These are phyloP conservation scores for Skeletonema potamos DNA, from an alignment of 108 stramenopile genomes.

Conservation along the genomic window DNA sequence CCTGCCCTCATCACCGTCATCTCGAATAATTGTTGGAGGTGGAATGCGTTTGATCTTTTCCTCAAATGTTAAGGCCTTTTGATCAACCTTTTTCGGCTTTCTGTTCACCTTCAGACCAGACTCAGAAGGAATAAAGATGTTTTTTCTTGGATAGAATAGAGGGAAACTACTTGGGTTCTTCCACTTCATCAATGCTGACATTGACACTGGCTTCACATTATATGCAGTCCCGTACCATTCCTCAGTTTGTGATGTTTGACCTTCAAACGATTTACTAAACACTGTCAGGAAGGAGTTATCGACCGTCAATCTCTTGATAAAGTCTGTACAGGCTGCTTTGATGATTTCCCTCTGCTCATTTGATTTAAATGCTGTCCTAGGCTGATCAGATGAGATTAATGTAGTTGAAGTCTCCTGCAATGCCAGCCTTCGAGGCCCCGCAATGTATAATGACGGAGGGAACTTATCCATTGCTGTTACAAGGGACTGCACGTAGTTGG, in stretches of 20 bases:
- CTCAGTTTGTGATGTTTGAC: constrained; percentile 62
- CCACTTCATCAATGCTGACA: constrained; percentile 59
- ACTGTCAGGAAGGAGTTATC: constrained; percentile 75
- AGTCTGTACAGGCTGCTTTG: constrained; percentile 24
- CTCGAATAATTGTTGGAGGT: constrained; percentile 71
- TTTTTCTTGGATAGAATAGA: constrained; percentile 64
- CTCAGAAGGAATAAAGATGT: constrained; percentile 79
- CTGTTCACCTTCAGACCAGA: constrained; percentile 66
- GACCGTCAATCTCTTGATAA: constrained; percentile 59
- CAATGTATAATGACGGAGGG: constrained; percentile 62
- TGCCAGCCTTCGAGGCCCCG: constrained; percentile 77
- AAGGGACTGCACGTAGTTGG: constrained; percentile 64
- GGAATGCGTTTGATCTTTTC: constrained; percentile 64
- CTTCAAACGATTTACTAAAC: constrained; percentile 71
- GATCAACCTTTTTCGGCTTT: constrained; percentile 26
- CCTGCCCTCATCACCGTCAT: constrained; percentile 75
- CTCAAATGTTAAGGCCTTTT: constrained; percentile 57
- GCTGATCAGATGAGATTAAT: constrained; percentile 44
- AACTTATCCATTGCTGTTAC: constrained; percentile 69
- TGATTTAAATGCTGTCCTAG: constrained; percentile 61
- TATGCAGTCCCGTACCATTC: constrained; percentile 88
- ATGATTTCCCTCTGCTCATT: constrained; percentile 54
- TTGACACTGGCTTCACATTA: constrained; percentile 51
- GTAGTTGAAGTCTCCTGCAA: constrained; percentile 37
- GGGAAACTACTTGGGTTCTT: constrained; percentile 41